Evolutionary conservation across 1,284 basidiomycete genomes (phyloP), one percentile per base, ranked within the genome.

Genomic region (Meira miltonrushii): DNA sequence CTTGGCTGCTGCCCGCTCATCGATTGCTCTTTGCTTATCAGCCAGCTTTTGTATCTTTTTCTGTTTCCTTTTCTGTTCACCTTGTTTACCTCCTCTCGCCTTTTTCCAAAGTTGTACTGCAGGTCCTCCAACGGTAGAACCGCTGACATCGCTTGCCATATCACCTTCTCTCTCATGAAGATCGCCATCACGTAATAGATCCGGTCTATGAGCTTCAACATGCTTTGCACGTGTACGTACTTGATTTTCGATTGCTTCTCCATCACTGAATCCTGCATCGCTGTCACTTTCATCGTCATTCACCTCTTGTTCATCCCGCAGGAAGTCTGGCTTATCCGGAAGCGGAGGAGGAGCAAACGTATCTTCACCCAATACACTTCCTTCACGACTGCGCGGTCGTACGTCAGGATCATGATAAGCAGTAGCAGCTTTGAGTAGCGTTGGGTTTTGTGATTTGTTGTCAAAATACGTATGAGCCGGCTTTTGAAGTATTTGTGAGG

Each of bases 341-440:
- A 67, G 46, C 3, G 70, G 70, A 0, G 70, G 70, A 0, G 70
- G 70, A 3, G 68, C 62, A 51, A 71, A 72, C 1, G 71, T 72
- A 15, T 67, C 63, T 40, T 9, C 63, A 13, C 64, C 64, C 1
- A 71, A 55, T 11, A 68, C 10, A 1, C 61, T 65, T 2, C 40
- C 21, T 6, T 55, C 44, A 1, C 62, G 57, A 8, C 62, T 59
- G 0, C 56, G 17, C 8, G 38, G 25, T 5, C 59, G 51, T 1
- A 39, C 39, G 39, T 56, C 55, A 2, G 52, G 15, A 40, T 72
- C 66, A 12, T 51, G 47, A 49, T 71, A 69, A 12, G 55, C 23
- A 7, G 56, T 19, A 12, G 51, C 57, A 17, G 69, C 40, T 6
- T 59, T 57, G n/a, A 60, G 17, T 7, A 61, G 41, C 13, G 10